phyloP scores from a whole-genome alignment of 257 asterid genomes.

The Cinchona pubescens region DNA sequence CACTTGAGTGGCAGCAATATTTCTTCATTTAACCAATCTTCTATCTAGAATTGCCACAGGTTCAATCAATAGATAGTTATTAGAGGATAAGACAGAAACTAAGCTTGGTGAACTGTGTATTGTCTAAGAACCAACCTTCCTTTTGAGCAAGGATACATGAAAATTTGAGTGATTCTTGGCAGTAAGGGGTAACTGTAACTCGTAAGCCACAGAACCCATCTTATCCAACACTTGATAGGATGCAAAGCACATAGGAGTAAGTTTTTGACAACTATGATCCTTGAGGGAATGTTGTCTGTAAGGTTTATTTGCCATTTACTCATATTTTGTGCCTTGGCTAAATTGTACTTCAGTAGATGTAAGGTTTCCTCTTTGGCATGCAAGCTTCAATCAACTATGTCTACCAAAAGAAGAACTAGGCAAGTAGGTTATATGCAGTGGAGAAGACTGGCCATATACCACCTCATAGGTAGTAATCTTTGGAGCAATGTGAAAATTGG shows the following conservation, averaged over 20 bases:
- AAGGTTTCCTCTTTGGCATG: accelerated
- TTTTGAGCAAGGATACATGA: not conserved
- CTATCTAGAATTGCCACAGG: not conserved
- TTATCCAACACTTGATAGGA: not conserved
- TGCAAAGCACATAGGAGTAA: not conserved
- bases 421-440: too few relatives aligned
- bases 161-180: not conserved
- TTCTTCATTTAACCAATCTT: not conserved
- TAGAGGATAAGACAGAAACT: not conserved
- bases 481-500: not conserved
- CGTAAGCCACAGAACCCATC: not conserved
- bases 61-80: not conserved
- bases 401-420: too few relatives aligned
- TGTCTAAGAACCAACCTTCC: not conserved
- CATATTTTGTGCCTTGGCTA: not conserved
- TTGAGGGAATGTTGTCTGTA: not conserved
- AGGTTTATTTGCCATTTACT: too few relatives aligned
- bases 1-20: not conserved
- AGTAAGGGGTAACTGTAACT: accelerated
- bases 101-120: too few relatives aligned
- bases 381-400: too few relatives aligned
- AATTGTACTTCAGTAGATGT: accelerated
- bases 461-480: not conserved
- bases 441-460: not conserved
- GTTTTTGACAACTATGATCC: not conserved